phyloP scores from a whole-genome alignment of 148 eudicot genomes.

The Cornus florida region DNA sequence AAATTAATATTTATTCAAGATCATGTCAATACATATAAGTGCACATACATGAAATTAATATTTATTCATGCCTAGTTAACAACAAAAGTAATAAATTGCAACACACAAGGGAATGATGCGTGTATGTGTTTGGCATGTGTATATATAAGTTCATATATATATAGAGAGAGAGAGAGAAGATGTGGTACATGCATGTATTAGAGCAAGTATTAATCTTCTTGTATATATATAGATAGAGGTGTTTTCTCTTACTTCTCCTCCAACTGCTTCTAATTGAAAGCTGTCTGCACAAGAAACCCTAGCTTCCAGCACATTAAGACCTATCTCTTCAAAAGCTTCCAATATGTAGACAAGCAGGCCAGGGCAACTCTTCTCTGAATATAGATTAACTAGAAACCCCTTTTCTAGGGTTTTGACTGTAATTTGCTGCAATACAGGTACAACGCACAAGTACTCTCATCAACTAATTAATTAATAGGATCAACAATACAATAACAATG shows the following conservation, averaged over 20 bases:
- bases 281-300: slow-evolving; percentile 67
- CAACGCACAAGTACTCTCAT: no score
- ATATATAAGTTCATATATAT: no score
- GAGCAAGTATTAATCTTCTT: not conserved
- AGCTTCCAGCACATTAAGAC: slow-evolving; percentile 70
- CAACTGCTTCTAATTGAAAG: slow-evolving; percentile 67
- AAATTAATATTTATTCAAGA: not conserved
- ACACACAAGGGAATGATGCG: not conserved
- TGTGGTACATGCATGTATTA: not conserved
- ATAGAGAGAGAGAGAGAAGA: not conserved
- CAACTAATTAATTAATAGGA: no score
- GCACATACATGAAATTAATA: no score
- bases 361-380: slow-evolving; percentile 52
- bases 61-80: no score
- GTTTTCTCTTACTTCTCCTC: slow-evolving; percentile 42
- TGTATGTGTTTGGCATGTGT: not conserved
- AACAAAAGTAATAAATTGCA: no score
- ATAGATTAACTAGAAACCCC: slow-evolving; percentile 66
- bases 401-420: slow-evolving; percentile 73
- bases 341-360: slow-evolving; percentile 60
- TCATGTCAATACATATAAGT: no score
- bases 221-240: not conserved
- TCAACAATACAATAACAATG: no score
- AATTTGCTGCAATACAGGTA: slow-evolving; percentile 36
- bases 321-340: slow-evolving; percentile 75